Conservation (phyloP, 2,329 filamentous ascomycete species). For the Cadophora gregata region DNA sequence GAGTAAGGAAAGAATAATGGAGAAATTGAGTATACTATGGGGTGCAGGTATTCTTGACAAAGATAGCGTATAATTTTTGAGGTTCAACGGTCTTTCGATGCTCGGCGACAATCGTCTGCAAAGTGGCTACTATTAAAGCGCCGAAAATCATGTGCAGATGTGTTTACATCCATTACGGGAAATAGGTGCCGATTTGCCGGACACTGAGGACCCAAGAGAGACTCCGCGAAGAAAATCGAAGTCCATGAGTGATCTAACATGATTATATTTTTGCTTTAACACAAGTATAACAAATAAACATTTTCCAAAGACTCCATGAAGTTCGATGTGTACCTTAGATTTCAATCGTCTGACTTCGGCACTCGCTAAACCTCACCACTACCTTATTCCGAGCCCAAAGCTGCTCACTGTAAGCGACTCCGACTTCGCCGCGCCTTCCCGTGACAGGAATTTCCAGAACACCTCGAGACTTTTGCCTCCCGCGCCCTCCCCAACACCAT, state of each 20-base stretch:
- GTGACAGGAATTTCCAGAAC: background rate
- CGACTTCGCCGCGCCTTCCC: slow-evolving; percentile 1
- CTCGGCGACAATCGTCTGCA: too few relatives aligned
- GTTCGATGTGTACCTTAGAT: background rate
- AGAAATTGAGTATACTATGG: too few relatives aligned
- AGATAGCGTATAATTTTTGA: too few relatives aligned
- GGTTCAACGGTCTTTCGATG: too few relatives aligned
- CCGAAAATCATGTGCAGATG: too few relatives aligned
- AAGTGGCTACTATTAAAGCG: too few relatives aligned
- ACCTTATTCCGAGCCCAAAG: background rate
- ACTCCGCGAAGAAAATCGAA: background rate
- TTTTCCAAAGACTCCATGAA: background rate
- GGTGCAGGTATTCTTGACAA: too few relatives aligned
- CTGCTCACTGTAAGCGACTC: background rate
- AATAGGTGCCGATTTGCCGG: background rate
- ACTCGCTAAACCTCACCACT: background rate
- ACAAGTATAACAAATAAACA: background rate
- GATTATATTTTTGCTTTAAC: background rate
- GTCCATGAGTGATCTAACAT: background rate
- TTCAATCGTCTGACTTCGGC: background rate
- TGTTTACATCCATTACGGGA: too few relatives aligned
- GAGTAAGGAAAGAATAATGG: too few relatives aligned
- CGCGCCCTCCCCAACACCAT: slow-evolving; percentile 1
- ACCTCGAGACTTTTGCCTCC: background rate
- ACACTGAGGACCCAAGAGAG: background rate